Evolutionary conservation across 2,329 filamentous ascomycete species (phyloP).

Genomic region (Pseudogymnoascus sp.): DNA sequence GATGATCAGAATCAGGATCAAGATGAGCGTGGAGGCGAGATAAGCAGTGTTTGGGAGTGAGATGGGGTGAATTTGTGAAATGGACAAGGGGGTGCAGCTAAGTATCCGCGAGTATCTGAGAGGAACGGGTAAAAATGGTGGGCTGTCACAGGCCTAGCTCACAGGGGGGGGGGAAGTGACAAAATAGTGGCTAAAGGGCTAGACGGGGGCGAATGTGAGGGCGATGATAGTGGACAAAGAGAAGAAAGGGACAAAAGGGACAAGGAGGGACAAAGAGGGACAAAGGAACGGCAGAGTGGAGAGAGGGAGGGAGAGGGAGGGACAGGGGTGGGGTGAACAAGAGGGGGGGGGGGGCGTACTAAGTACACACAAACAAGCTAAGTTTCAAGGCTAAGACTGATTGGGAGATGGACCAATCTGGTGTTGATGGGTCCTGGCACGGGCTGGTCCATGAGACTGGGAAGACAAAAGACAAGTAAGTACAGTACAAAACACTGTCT

Average conservation of each 20-base stretch:
- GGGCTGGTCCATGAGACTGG: neutral
- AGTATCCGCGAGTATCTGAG: neutral
- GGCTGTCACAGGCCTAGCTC: neutral
- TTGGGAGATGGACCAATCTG: neutral
- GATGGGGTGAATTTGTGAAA: neutral
- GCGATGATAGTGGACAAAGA: neutral
- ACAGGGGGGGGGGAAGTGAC: neutral
- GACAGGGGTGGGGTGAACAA: no score
- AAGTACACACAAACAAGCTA: neutral
- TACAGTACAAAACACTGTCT: neutral
- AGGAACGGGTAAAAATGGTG: neutral
- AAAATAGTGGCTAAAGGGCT: neutral
- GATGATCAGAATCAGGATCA: slow-evolving; percentile 3
- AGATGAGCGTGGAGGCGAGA: neutral
- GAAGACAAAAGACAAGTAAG: neutral
- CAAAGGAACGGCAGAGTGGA: neutral
- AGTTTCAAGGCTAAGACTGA: neutral
- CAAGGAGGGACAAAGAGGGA: neutral
- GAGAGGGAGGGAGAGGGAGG: neutral
- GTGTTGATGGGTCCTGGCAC: neutral
- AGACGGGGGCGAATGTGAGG: no score
- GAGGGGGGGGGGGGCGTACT: no score
- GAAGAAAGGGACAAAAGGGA: neutral
- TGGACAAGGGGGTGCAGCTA: neutral
- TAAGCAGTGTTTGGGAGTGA: neutral